Evolutionary conservation across 2,329 filamentous ascomycete genomes (phyloP).

Genomic region (Alternaria arbusti): DNA sequence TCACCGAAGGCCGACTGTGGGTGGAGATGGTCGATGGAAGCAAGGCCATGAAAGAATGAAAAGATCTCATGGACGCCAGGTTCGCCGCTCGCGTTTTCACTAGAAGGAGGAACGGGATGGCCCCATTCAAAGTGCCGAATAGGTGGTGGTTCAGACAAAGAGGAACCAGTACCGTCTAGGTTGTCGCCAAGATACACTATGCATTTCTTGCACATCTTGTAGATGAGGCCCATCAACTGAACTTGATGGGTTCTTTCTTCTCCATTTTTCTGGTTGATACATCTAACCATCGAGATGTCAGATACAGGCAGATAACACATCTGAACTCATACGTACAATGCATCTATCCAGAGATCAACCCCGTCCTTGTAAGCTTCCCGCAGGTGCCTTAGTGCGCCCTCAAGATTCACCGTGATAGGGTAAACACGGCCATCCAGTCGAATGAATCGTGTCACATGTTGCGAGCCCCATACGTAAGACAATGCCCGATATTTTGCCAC

Average conservation of each 20-base stretch:
- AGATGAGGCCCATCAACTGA: conserved; percentile 24
- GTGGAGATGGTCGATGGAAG: neutral
- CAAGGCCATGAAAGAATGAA: neutral
- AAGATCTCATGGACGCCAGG: neutral
- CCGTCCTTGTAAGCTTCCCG: conserved; percentile 6
- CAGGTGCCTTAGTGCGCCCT: conserved; percentile 16
- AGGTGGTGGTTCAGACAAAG: neutral
- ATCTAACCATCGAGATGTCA: neutral
- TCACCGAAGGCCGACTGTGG: neutral
- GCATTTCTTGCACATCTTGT: conserved; percentile 4
- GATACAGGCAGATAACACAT: too few species aligned
- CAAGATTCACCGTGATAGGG: conserved; percentile 20
- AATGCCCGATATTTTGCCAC: neutral
- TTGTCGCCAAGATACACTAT: conserved; percentile 20
- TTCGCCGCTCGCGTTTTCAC: neutral
- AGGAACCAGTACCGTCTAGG: neutral
- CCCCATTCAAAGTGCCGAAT: neutral
- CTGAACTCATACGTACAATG: conserved; percentile 11
- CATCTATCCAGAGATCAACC: conserved; percentile 23
- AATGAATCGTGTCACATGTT: neutral
- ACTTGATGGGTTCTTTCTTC: conserved; percentile 24
- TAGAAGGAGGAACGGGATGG: too few species aligned
- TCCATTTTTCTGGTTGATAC: conserved; percentile 24
- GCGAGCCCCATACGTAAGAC: neutral
- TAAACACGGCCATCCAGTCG: conserved; percentile 1